Percentiles rank a stretch among this genome's conserved stretches.
phyloP scores from a whole-genome alignment of 768 basidiomycete species.

The Kwoniella europaea region DNA sequence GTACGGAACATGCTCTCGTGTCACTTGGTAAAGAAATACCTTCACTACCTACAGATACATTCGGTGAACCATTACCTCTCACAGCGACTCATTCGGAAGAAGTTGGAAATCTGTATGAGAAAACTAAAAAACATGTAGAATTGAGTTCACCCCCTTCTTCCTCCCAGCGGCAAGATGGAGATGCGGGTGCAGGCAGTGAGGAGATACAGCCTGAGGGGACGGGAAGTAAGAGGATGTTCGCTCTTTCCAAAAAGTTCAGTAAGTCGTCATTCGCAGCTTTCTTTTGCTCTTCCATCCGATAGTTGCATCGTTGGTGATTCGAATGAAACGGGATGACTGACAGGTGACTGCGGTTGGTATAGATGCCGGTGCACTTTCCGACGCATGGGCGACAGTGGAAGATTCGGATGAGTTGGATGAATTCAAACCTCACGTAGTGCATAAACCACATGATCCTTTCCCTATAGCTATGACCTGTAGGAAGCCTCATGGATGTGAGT shows the following conservation, averaged over 20 bases:
- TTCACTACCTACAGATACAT: not conserved
- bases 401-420: conserved; percentile 62
- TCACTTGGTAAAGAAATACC: conserved; percentile 1
- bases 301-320: not conserved
- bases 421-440: conserved; percentile 69
- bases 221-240: conserved; percentile 52
- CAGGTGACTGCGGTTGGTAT: not conserved
- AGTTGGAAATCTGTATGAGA: conserved; percentile 11
- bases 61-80: conserved; percentile 21
- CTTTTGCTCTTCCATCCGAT: no score
- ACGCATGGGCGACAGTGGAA: conserved; percentile 60
- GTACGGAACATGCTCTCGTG: not conserved
- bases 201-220: conserved; percentile 43
- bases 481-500: conserved; percentile 65
- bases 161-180: not conserved
- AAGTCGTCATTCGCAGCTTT: conserved; percentile 22
- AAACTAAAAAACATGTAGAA: conserved; percentile 15
- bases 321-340: not conserved
- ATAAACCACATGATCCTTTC: conserved; percentile 65
- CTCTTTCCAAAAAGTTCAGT: conserved; percentile 58
- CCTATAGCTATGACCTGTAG: conserved; percentile 73
- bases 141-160: not conserved
- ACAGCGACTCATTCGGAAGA: conserved; percentile 25
- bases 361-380: conserved; percentile 58
- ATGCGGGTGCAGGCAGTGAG: not conserved